Evolutionary conservation across 306 rosid species (phyloP).

Genomic region (Alnus rubra): DNA sequence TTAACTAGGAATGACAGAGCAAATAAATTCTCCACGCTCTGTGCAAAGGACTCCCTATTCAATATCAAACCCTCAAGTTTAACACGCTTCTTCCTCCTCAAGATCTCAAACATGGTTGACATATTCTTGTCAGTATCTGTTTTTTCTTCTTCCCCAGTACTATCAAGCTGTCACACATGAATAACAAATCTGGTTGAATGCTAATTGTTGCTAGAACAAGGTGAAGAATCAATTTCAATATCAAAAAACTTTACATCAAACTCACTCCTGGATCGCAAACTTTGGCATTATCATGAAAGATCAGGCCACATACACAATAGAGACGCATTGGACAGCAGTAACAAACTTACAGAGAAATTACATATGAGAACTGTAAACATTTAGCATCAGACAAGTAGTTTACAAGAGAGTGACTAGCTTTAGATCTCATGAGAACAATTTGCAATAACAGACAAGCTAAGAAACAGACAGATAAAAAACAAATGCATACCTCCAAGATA

Average conservation of each 20-base stretch:
- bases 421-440: neutral
- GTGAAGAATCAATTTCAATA: neutral
- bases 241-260: neutral
- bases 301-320: neutral
- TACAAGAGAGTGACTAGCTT: neutral
- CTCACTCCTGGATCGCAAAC: neutral
- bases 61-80: conserved; percentile 60
- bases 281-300: neutral
- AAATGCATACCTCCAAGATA: neutral
- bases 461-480: neutral
- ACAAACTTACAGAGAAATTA: neutral
- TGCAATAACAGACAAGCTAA: neutral
- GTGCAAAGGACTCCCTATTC: conserved; percentile 69
- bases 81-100: conserved; percentile 45
- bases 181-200: conserved; percentile 14
- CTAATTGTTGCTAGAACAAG: conserved; percentile 2
- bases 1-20: conserved; percentile 78
- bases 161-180: conserved; percentile 53
- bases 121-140: conserved; percentile 79
- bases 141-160: conserved; percentile 38
- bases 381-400: neutral
- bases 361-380: neutral
- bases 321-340: neutral
- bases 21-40: conserved; percentile 83
- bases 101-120: conserved; percentile 62